Evolutionary conservation across 1,139 yeast species (phyloP).

Genomic region (Nakaseomyces sp.): DNA sequence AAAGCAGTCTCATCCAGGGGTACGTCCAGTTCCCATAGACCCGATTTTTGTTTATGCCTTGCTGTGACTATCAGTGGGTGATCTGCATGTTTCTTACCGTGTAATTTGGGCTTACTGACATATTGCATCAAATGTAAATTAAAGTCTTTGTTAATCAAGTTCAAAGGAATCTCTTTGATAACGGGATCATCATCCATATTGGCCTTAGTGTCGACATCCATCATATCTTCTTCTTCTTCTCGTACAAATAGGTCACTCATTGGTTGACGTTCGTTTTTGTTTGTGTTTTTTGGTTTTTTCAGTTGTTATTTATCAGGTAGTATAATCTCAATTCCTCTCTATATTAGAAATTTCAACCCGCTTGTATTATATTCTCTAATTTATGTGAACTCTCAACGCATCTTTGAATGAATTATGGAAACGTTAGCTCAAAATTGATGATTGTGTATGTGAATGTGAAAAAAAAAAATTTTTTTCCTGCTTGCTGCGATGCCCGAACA

Average conservation of each 20-base stretch:
- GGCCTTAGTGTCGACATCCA: neutral
- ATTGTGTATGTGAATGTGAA: no score
- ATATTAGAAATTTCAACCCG: no score
- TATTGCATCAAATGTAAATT: slow-evolving; percentile 51
- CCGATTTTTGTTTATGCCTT: slow-evolving; percentile 53
- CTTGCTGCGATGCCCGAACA: slow-evolving; percentile 1
- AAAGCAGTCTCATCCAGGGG: slow-evolving; percentile 56
- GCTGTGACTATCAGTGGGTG: slow-evolving; percentile 40
- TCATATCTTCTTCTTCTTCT: slow-evolving; percentile 3
- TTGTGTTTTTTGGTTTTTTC: neutral
- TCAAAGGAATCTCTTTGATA: slow-evolving; percentile 65
- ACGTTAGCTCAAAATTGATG: no score
- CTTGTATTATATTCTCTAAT: no score
- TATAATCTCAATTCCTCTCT: no score
- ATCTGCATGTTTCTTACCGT: slow-evolving; percentile 38
- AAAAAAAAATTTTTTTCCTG: no score
- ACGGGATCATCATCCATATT: slow-evolving; percentile 59
- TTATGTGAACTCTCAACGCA: no score
- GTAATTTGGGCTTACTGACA: slow-evolving; percentile 54
- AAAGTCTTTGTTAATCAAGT: slow-evolving; percentile 31
- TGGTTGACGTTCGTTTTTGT: neutral
- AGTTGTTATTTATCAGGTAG: no score
- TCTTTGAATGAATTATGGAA: no score
- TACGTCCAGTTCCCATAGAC: slow-evolving; percentile 56
- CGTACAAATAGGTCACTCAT: slow-evolving; percentile 2